These are phyloP conservation scores for Arthrobotrys conoides DNA, from an alignment of 2,329 filamentous ascomycete species.

Conservation along the genomic window DNA sequence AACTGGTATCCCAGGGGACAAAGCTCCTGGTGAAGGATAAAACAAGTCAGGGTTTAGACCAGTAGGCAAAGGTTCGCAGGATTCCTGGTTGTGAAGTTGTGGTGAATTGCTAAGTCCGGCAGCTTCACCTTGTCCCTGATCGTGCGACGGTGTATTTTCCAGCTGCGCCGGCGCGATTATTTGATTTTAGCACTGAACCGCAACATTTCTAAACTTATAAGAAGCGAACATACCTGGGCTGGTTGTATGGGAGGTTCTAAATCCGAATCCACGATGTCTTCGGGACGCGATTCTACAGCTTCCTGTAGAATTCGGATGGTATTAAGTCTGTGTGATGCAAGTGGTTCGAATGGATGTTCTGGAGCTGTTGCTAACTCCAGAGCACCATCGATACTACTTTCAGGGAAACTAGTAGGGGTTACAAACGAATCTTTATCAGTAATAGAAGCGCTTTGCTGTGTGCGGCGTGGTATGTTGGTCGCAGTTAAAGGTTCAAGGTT, in stretches of 20 bases:
- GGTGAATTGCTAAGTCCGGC: conserved; percentile 36
- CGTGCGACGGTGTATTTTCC: conserved; percentile 35
- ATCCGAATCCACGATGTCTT: conserved; percentile 48
- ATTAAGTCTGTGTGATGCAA: conserved; percentile 34
- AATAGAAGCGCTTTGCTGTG: conserved; percentile 40
- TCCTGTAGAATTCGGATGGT: conserved; percentile 58
- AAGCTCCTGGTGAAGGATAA: conserved; percentile 14
- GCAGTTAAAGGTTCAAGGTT: conserved; percentile 32
- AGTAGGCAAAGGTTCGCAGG: conserved; percentile 29
- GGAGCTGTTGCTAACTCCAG: conserved; percentile 10
- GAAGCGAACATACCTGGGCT: conserved; percentile 47
- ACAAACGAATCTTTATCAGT: conserved; percentile 32
- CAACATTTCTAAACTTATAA: conserved; percentile 12
- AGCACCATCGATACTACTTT: conserved; percentile 15
- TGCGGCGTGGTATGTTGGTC: conserved; percentile 31
- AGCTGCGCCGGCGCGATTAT: conserved; percentile 29
- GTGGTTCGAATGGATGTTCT: conserved; percentile 19
- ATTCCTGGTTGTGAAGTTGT: conserved; percentile 33
- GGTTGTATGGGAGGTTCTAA: conserved; percentile 18
- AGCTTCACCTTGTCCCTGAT: conserved; percentile 35
- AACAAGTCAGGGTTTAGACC: conserved; percentile 35
- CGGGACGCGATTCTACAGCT: conserved; percentile 57
- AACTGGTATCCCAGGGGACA: conserved; percentile 47
- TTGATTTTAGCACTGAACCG: conserved; percentile 15
- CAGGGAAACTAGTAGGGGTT: conserved; percentile 36